Evolutionary conservation across 1,284 basidiomycete species (phyloP), one percentile per base, ranked within the genome.

Genomic region (Schizophyllum amplum): DNA sequence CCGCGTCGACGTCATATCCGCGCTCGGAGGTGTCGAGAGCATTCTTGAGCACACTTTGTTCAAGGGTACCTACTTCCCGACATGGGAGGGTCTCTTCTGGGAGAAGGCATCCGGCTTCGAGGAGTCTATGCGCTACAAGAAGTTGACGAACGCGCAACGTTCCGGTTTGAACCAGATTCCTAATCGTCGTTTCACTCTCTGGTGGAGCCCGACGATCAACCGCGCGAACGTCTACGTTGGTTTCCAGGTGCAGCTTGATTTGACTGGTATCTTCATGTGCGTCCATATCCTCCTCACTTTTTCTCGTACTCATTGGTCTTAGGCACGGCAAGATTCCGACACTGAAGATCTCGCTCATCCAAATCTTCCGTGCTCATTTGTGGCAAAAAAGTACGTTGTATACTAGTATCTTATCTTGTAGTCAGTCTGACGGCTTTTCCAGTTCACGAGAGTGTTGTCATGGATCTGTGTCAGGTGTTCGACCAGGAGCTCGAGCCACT

Each of bases 311-410:
- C 4, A 47, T 57, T 27, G 60, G 59, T 55, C 27, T 53, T 66
- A 92, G 91, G 91, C 94, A 97, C 72, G 95, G 94, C 66, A 98
- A 99, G 78, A 95, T 99, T 64, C 96, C 97, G 4, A 98, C 96
- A 4, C 76, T 96, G 64, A 96, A 97, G 78, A 97, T 98, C 73
- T 95, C 91, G 73, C 86, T 96, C 75, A 99, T 99, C 66, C 96
- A 99, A 70, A 97, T 99, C 67, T 99, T 99, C 92, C 92, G 96
- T 76, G 97, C 97, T 55, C 97, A 99, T 72, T 84, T 99, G 78
- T 99, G 97, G 97, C 96, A 99, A 76, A 97, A 96, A 76, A 93
- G 90, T 84, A 68, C 70, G n/a, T n/a, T n/a, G n/a, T n/a, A n/a
- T n/a, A n/a, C n/a, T n/a, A n/a, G n/a, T n/a, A n/a, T n/a, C n/a